A percentile compares a stretch with the other conserved stretches of the same genome.
Conservation (phyloP, 441 rosid species). For the Rhodomyrtus psidioides region DNA sequence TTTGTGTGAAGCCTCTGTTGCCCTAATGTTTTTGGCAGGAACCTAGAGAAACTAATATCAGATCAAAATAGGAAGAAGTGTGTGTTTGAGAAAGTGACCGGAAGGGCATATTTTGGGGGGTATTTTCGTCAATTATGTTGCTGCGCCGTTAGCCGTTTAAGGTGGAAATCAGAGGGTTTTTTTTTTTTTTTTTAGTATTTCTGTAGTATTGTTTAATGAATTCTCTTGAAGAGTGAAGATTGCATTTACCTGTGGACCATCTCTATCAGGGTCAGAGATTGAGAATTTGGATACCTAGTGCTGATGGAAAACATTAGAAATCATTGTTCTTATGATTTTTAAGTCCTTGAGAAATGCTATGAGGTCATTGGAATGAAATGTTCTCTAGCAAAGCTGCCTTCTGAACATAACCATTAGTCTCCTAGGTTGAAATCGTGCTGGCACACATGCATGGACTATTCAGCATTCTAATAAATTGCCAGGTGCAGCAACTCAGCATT, state of each 20-base stretch:
- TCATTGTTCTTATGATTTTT: neutral
- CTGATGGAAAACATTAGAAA: neutral
- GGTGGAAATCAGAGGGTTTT: neutral
- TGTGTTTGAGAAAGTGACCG: neutral
- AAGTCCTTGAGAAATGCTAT: neutral
- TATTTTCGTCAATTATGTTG: neutral
- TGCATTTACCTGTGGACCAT: neutral
- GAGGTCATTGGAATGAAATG: neutral
- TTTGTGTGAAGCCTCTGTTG: neutral
- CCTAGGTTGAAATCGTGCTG: neutral
- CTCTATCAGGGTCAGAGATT: neutral
- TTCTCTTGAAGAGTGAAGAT: neutral
- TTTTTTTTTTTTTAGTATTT: neutral
- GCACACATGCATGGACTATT: neutral
- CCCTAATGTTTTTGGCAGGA: neutral
- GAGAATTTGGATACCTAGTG: neutral
- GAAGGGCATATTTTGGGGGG: neutral
- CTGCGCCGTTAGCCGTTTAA: neutral
- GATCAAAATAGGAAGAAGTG: neutral
- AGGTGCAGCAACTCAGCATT: neutral
- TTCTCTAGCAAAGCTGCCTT: neutral
- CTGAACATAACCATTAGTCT: neutral
- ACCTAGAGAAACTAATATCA: neutral
- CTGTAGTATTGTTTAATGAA: neutral
- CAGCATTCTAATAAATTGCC: neutral